These are phyloP conservation scores for Nicotiana obtusifolia DNA, from an alignment of 257 asterid genomes.

Conservation along the genomic window DNA sequence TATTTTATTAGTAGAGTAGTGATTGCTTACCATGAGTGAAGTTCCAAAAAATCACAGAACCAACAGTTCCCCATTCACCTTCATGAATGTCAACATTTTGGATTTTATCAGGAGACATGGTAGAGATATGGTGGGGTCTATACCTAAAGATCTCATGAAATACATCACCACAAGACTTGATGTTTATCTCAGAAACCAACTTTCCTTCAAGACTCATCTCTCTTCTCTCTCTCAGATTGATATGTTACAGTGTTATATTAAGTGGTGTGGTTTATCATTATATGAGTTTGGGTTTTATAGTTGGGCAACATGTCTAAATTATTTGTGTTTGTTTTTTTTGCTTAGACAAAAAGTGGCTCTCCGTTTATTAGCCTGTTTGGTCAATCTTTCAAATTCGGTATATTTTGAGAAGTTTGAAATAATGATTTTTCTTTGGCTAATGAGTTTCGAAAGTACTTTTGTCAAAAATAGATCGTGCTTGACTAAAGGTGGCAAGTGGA, in stretches of 20 bases:
- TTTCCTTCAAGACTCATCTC: slow-evolving; percentile 1
- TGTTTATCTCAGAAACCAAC: not conserved
- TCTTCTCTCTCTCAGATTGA: not conserved
- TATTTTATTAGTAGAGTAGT: not conserved
- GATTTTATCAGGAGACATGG: not conserved
- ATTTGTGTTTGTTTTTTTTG: too few relatives aligned
- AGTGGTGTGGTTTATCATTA: not conserved
- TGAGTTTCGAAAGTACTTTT: too few relatives aligned
- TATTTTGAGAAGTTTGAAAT: too few relatives aligned
- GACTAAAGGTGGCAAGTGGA: too few relatives aligned
- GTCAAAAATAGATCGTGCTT: too few relatives aligned
- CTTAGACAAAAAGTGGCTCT: too few relatives aligned
- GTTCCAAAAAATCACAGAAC: slow-evolving; percentile 1
- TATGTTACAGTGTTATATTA: not conserved
- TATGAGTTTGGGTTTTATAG: not conserved
- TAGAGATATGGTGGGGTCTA: slow-evolving; percentile 4
- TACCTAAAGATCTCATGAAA: slow-evolving; percentile 10
- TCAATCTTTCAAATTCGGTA: too few relatives aligned
- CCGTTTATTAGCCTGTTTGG: too few relatives aligned
- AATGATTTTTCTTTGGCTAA: too few relatives aligned
- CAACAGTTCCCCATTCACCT: slow-evolving; percentile 8
- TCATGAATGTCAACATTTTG: slow-evolving; percentile 4
- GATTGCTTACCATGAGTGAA: not conserved
- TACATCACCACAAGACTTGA: not conserved
- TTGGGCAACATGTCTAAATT: not conserved